These are phyloP conservation scores for Chlorella variabilis DNA, from an alignment of 163 green algal genomes.

Conservation along the genomic window DNA sequence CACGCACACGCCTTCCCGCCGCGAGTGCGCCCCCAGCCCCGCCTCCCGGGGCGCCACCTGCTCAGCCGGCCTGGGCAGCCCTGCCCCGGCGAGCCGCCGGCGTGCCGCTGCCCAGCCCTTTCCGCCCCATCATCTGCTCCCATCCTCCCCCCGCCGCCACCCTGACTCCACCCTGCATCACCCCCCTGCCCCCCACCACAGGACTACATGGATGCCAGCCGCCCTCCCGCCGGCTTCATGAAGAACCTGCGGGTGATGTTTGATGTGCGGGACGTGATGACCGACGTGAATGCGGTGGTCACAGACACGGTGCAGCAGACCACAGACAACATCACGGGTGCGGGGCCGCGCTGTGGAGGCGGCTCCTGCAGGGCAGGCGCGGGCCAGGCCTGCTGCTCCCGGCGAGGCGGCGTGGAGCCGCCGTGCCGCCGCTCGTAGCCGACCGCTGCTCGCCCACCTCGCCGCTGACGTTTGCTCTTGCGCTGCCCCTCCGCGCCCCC, in stretches of 20 bases:
- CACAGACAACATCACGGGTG: conserved; percentile 36
- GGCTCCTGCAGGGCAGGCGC: too few relatives aligned
- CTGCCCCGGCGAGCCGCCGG: too few relatives aligned
- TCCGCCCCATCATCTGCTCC: neutral
- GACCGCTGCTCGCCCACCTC: too few relatives aligned
- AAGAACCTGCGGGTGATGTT: conserved; percentile 84
- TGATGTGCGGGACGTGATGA: conserved; percentile 69
- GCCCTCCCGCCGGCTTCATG: conserved; percentile 70
- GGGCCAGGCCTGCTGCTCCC: too few relatives aligned
- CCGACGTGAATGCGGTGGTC: conserved; percentile 25
- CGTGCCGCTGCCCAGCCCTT: too few relatives aligned
- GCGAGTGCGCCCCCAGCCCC: conserved; percentile 51
- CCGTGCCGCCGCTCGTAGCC: too few relatives aligned
- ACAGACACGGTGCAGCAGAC: conserved; percentile 39
- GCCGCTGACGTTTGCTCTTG: too few relatives aligned
- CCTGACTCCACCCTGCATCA: conserved; percentile 43
- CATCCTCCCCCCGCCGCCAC: neutral
- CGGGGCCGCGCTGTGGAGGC: too few relatives aligned
- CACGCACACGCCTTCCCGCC: conserved; percentile 91
- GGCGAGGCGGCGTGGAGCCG: too few relatives aligned
- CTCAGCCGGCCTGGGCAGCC: too few relatives aligned
- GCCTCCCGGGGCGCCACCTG: too few relatives aligned
- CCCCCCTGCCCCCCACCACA: conserved; percentile 86
- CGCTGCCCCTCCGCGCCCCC: too few relatives aligned
- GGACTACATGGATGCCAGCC: conserved; percentile 82